A percentile compares a stretch with the other conserved stretches of the same genome.
These are phyloP conservation scores for Erigeron philadelphicus DNA, from an alignment of 140 eudicot genomes.

Conservation along the genomic window DNA sequence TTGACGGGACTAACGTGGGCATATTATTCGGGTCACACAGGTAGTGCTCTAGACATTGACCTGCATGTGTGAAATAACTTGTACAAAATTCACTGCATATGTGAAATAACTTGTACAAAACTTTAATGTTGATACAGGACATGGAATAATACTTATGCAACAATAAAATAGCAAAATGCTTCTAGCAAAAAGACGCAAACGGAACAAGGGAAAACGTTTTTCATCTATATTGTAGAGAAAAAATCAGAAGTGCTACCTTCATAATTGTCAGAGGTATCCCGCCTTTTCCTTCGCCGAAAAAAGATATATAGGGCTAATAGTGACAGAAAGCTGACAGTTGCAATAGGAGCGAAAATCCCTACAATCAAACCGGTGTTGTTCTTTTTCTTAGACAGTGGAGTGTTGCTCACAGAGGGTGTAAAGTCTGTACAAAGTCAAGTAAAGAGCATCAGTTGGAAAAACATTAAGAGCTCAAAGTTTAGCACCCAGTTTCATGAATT, in stretches of 20 bases:
- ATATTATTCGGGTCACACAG: no score
- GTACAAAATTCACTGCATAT: no score
- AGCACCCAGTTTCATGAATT: not conserved
- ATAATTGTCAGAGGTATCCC: constrained; percentile 22
- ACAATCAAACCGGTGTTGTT: constrained; percentile 41
- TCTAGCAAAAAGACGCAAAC: no score
- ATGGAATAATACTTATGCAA: no score
- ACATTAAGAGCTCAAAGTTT: constrained; percentile 1
- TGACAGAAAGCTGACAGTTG: constrained; percentile 32
- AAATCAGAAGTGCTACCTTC: constrained; percentile 33
- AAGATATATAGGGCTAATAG: constrained; percentile 28
- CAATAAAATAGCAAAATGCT: no score
- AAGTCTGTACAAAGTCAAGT: constrained; percentile 32
- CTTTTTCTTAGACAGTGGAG: constrained; percentile 37
- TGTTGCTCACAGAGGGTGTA: constrained; percentile 37
- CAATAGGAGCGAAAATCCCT: constrained; percentile 46
- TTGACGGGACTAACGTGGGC: no score
- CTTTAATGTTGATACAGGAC: no score
- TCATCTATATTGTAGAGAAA: not conserved
- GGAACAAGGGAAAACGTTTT: not conserved
- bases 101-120: no score
- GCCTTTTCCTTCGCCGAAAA: constrained; percentile 33
- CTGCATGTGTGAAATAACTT: no score
- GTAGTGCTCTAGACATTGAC: no score
- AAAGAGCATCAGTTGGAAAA: constrained; percentile 3